These are phyloP conservation scores for Hymenoscyphus scutula DNA, from an alignment of 2,329 filamentous ascomycete species.

Conservation along the genomic window DNA sequence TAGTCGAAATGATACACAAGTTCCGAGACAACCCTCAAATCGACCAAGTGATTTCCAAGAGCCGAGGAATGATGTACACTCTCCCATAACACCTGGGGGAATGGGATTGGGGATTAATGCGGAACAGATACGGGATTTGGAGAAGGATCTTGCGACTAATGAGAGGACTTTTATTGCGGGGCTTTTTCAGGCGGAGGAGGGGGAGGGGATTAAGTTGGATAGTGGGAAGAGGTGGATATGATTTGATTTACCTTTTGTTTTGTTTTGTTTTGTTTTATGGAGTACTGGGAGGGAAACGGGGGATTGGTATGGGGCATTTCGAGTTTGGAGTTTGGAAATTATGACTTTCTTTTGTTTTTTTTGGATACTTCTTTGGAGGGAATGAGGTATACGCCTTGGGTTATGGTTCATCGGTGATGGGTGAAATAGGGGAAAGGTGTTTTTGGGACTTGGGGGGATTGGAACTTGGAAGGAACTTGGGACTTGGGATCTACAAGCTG, in stretches of 20 bases:
- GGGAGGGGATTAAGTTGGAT: conserved; percentile 6
- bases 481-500: too few species aligned
- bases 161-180: conserved; percentile 6
- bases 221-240: conserved; percentile 12
- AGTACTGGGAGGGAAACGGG: not conserved
- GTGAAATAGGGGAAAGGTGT: too few species aligned
- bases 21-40: not conserved
- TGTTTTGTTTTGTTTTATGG: too few species aligned
- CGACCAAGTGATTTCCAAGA: not conserved
- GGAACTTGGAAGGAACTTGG: too few species aligned
- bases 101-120: conserved; percentile 11
- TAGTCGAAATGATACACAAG: too few species aligned
- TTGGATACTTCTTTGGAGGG: too few species aligned
- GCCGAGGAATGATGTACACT: not conserved
- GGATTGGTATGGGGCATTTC: too few species aligned
- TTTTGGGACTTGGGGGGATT: too few species aligned
- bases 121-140: conserved; percentile 5
- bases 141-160: conserved; percentile 4
- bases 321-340: too few species aligned
- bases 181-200: not conserved
- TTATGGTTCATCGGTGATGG: too few species aligned
- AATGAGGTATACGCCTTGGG: too few species aligned
- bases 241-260: not conserved
- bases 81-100: not conserved
- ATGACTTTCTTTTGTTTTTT: too few species aligned